Base-by-base conservation (phyloP, 2,329 filamentous ascomycete species). In the Teratosphaeria gauchensis region DNA sequence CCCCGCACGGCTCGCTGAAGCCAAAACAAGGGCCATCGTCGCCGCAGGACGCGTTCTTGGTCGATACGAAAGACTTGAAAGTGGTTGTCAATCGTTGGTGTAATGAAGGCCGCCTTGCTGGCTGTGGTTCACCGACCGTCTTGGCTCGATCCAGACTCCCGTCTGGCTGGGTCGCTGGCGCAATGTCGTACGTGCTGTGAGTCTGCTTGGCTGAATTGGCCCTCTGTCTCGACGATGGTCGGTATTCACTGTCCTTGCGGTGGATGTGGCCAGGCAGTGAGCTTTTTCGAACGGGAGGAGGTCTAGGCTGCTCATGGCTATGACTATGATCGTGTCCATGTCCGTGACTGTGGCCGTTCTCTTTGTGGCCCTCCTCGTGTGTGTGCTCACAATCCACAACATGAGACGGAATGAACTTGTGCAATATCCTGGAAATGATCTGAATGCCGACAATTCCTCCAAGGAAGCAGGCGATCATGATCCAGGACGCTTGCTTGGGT, bases 321-420 rank as follows among this genome's bases (percentile, higher is more conserved):
- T 69, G 69, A 16, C 64, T 58, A 54, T 71, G 64, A 19, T 66
- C 58, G n/a, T 69, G 66, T 28, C 65, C 62, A 56, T 71, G 66
- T 9, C 64, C 61, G 46, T 71, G 66, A 28, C 62, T 46, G 12
- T 62, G 57, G 48, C 60, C 63, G 28, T 67, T 63, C 57, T 68
- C 72, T 4, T 70, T 69, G 56, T 72, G 68, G 58, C 73, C 73
- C 61, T 79, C 75, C 12, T 83, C 79, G 67, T 92, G 88, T 52
- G 80, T 82, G 68, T 91, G 88, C 62, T 90, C 87, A 73, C 89
- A 94, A 69, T 89, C 87, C 57, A 92, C 88, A 4, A 91, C 85
- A 65, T 90, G 87, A 19, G 88, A 89, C 6, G 89, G 89, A 69
- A 92, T 85, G 64, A 85, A 84, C 38, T 81, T 82, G 68, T 94